Evolutionary conservation across 306 rosid genomes (phyloP).

Genomic region (Pyrus bretschneideri): DNA sequence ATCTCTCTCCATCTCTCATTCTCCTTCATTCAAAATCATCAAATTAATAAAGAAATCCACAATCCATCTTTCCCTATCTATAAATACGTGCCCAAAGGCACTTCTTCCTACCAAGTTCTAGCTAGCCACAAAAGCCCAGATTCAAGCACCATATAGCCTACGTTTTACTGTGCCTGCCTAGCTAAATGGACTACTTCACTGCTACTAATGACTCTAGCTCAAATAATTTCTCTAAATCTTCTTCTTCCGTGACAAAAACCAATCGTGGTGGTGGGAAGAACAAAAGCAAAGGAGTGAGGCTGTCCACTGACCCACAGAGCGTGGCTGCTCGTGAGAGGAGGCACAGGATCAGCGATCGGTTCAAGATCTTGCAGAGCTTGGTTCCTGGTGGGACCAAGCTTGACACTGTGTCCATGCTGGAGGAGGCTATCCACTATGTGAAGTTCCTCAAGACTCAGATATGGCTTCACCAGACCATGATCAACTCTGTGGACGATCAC

Average conservation of each 20-base stretch:
- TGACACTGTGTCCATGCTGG: constrained; percentile 91
- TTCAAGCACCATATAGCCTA: background rate
- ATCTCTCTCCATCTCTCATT: constrained; percentile 3
- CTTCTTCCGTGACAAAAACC: constrained; percentile 29
- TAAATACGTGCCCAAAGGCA: constrained; percentile 4
- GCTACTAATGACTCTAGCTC: background rate
- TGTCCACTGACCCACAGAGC: constrained; percentile 90
- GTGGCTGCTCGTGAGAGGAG: constrained; percentile 87
- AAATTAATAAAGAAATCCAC: background rate
- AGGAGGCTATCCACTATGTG: constrained; percentile 78
- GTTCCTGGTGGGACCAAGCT: constrained; percentile 85
- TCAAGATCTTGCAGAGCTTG: constrained; percentile 84
- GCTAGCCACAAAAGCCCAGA: background rate
- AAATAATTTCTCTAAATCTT: constrained; percentile 20
- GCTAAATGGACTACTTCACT: constrained; percentile 37
- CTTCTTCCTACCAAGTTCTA: background rate
- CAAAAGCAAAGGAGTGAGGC: constrained; percentile 44
- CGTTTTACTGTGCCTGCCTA: background rate
- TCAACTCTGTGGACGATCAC: constrained; percentile 26
- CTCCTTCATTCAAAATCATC: constrained; percentile 17
- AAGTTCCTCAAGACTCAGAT: constrained; percentile 79
- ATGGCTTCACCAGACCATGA: constrained; percentile 75
- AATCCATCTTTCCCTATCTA: background rate
- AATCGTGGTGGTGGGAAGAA: constrained; percentile 10
- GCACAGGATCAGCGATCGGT: constrained; percentile 82